These are phyloP conservation scores for Amphicarpaea edgeworthii DNA, from an alignment of 306 rosid species.

Conservation along the genomic window DNA sequence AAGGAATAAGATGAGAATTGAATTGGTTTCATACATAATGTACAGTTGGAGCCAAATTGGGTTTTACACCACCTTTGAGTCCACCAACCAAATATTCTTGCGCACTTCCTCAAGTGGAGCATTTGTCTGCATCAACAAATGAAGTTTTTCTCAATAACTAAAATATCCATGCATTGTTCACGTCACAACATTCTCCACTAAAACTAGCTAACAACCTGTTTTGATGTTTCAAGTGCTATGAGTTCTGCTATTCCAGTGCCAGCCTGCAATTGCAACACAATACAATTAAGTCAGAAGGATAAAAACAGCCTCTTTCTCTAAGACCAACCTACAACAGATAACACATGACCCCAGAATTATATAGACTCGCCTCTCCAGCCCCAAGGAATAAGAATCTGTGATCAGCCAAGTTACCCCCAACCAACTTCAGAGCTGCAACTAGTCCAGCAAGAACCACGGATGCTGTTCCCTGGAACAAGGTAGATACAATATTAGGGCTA, in stretches of 20 bases:
- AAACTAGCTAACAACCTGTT: slow-evolving; percentile 68
- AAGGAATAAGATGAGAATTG: slow-evolving; percentile 25
- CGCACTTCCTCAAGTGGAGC: slow-evolving; percentile 89
- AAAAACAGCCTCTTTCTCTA: background rate
- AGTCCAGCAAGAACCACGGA: slow-evolving; percentile 97
- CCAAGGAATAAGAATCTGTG: slow-evolving; percentile 94
- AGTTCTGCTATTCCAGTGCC: slow-evolving; percentile 99
- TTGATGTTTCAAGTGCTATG: slow-evolving; percentile 94
- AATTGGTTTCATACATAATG: slow-evolving; percentile 20
- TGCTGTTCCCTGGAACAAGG: slow-evolving; percentile 91
- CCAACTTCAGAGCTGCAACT: slow-evolving; percentile 72
- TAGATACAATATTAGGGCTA: slow-evolving; percentile 36
- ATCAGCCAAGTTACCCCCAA: slow-evolving; percentile 84
- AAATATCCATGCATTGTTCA: slow-evolving; percentile 4
- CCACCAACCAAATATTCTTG: slow-evolving; percentile 92
- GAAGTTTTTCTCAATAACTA: slow-evolving; percentile 41
- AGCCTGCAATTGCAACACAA: slow-evolving; percentile 69
- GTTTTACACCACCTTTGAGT: slow-evolving; percentile 76
- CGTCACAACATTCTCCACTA: slow-evolving; percentile 8
- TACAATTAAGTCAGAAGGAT: slow-evolving; percentile 39
- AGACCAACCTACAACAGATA: background rate
- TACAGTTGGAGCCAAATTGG: background rate
- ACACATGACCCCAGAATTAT: background rate
- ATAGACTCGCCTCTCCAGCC: slow-evolving; percentile 87
- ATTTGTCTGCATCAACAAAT: slow-evolving; percentile 75